Percentiles rank a stretch among this genome's conserved stretches.
Conservation (phyloP, 2,329 filamentous ascomycete genomes). For the Alternaria arbusti region DNA sequence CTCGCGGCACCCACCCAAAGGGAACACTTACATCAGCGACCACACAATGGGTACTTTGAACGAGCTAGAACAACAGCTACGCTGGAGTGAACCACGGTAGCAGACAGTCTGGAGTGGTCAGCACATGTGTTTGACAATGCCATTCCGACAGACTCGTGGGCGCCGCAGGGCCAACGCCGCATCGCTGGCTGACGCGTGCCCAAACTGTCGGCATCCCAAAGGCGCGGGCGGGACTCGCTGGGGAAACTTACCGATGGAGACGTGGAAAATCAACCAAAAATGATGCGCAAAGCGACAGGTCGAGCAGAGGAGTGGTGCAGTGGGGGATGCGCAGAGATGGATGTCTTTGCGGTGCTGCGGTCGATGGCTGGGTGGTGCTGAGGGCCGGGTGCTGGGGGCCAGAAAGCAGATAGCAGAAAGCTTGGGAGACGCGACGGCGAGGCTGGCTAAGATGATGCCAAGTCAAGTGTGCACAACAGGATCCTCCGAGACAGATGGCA, state of each 20-base stretch:
- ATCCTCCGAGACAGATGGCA: background rate
- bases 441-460: background rate
- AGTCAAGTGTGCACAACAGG: background rate
- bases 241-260: conserved; percentile 16
- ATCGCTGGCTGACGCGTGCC: conserved; percentile 18
- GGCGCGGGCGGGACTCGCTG: conserved; percentile 1
- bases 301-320: background rate
- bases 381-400: conserved; percentile 3
- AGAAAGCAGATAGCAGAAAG: background rate
- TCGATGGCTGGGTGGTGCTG: background rate
- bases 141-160: conserved; percentile 12
- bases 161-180: conserved; percentile 16
- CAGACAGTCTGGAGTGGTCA: conserved; percentile 15
- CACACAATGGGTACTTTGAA: background rate
- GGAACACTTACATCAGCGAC: conserved; percentile 18
- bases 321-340: background rate
- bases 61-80: conserved; percentile 14
- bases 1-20: conserved; percentile 15
- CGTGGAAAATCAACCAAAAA: background rate
- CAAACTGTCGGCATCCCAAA: conserved; percentile 17
- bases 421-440: background rate
- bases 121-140: conserved; percentile 6
- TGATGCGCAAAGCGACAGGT: background rate
- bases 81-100: conserved; percentile 23
- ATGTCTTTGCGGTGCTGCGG: background rate